phyloP scores from a whole-genome alignment of 225 moss, liverwort and hornwort species.

The Straminergon stramineum region DNA sequence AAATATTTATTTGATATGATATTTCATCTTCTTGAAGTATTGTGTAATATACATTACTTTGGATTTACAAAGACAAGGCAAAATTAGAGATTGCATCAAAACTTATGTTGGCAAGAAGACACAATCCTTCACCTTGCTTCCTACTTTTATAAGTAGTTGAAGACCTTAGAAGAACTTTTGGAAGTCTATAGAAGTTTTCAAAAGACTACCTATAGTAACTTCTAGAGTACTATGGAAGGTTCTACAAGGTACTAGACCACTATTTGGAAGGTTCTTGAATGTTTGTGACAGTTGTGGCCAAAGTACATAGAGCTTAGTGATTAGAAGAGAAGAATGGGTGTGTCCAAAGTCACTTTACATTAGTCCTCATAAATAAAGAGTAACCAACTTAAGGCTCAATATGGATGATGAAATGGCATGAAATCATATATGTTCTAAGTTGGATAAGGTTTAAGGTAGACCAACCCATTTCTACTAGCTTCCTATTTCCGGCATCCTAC shows the following conservation, averaged over 20 bases:
- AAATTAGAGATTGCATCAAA: not conserved
- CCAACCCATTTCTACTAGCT: too few relatives aligned
- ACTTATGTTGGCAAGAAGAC: not conserved
- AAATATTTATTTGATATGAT: not conserved
- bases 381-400: not conserved
- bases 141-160: not conserved
- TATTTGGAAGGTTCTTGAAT: not conserved
- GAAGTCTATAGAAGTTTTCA: not conserved
- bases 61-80: not conserved
- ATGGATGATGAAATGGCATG: not conserved
- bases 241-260: not conserved
- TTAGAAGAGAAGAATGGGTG: not conserved
- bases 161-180: not conserved
- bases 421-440: not conserved
- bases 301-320: not conserved
- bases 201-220: not conserved
- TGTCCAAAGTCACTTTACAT: not conserved
- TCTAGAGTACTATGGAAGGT: not conserved
- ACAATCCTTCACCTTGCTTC: not conserved
- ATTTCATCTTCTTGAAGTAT: not conserved
- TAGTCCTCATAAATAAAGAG: not conserved
- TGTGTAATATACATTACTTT: not conserved
- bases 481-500: too few relatives aligned
- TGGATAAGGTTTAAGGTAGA: not conserved
- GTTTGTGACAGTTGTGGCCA: accelerated